Percentiles rank a stretch among this genome's conserved stretches.
These are phyloP conservation scores for Sclerotinia sclerotiorum DNA, from an alignment of 2,329 filamentous ascomycete species.

Conservation along the genomic window DNA sequence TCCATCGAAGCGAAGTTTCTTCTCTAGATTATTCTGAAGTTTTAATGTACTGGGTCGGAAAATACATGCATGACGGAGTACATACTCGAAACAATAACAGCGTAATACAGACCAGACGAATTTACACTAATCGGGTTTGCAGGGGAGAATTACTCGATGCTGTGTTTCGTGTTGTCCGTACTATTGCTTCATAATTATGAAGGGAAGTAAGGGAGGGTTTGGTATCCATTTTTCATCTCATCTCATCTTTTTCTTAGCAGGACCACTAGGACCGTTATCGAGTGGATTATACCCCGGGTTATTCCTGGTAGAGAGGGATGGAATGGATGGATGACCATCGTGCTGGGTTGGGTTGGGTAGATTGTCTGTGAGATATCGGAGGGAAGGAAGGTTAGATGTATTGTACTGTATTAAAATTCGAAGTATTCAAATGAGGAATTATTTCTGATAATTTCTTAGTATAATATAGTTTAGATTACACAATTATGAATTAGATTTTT, in stretches of 20 bases:
- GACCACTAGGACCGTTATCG: background rate
- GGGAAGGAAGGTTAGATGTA: too few species aligned
- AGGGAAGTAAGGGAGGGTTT: too few species aligned
- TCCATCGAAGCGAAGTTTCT: background rate
- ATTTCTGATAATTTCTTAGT: too few species aligned
- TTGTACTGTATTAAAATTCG: too few species aligned
- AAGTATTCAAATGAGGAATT: too few species aligned
- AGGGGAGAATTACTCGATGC: background rate
- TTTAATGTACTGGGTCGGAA: background rate
- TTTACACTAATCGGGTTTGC: background rate
- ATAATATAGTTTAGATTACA: too few species aligned
- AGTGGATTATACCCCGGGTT: too few species aligned
- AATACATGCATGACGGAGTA: background rate
- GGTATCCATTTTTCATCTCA: background rate
- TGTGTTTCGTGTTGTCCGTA: conserved; percentile 8
- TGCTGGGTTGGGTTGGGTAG: too few species aligned
- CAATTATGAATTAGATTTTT: too few species aligned
- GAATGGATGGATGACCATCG: too few species aligned
- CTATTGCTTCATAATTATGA: background rate
- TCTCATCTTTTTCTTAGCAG: background rate
- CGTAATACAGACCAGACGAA: background rate
- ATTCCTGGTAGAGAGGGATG: too few species aligned
- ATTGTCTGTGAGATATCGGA: too few species aligned
- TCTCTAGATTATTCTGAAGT: background rate
- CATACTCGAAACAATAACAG: background rate